Evolutionary conservation across 208 protist genomes (phyloP).

Genomic region (Trichomonas tenax): DNA sequence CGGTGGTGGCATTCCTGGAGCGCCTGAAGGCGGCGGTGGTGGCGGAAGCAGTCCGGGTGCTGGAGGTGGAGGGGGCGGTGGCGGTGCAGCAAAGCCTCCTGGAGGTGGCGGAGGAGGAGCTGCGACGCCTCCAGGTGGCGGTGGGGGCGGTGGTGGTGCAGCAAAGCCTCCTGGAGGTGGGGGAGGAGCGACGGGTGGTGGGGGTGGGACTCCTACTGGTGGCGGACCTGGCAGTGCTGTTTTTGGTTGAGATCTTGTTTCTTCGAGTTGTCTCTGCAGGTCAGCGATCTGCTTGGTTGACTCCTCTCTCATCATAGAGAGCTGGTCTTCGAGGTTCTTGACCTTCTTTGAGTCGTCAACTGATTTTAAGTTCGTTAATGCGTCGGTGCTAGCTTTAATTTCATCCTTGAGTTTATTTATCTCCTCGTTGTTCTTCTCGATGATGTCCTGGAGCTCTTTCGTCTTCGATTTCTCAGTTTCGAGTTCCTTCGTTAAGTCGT

Average conservation of each 20-base stretch:
- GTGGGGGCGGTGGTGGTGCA: neutral
- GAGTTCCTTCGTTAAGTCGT: neutral
- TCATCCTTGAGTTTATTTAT: neutral
- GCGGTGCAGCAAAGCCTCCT: neutral
- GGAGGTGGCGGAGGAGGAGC: neutral
- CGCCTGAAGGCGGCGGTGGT: neutral
- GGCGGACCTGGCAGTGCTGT: neutral
- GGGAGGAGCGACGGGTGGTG: too few species aligned
- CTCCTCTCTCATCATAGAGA: neutral
- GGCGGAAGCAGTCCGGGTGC: too few species aligned
- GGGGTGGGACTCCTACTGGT: too few species aligned
- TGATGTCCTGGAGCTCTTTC: neutral
- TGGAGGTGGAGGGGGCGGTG: neutral
- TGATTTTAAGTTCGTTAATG: neutral
- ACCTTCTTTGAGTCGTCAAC: neutral
- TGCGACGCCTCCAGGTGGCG: neutral
- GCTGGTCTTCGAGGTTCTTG: neutral
- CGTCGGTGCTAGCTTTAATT: neutral
- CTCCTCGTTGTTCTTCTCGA: neutral
- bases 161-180: neutral
- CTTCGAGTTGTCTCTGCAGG: neutral
- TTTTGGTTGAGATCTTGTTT: neutral
- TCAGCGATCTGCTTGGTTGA: neutral
- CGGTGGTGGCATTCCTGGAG: neutral
- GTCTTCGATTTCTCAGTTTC: neutral